Conservation (phyloP, 257 asterid species). For the Salvia rosmarinus region DNA sequence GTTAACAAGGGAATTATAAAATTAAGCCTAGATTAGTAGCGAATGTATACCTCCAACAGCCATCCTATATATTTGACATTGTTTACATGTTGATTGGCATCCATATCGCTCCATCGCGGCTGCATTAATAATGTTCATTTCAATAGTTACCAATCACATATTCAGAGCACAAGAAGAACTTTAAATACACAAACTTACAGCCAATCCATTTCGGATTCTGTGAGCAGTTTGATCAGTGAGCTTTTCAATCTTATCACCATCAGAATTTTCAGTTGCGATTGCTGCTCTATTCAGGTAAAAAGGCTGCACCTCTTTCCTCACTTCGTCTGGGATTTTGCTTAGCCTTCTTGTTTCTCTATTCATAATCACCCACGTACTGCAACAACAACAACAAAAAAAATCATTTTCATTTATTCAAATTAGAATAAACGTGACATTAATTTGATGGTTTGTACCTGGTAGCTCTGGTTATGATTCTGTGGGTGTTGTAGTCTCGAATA, state of each 20-base stretch:
- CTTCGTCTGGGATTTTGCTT: slow-evolving; percentile 78
- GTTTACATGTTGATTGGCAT: slow-evolving; percentile 86
- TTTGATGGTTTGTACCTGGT: slow-evolving; percentile 42
- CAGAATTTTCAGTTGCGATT: slow-evolving; percentile 49
- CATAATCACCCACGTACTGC: slow-evolving; percentile 90
- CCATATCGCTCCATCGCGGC: slow-evolving; percentile 98
- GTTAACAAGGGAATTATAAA: too few relatives aligned
- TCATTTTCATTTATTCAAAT: too few relatives aligned
- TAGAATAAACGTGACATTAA: too few relatives aligned
- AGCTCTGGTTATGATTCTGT: slow-evolving; percentile 69
- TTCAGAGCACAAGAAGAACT: too few relatives aligned
- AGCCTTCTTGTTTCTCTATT: slow-evolving; percentile 86
- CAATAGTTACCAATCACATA: too few relatives aligned
- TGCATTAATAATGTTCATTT: slow-evolving; percentile 17
- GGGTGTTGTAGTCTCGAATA: slow-evolving; percentile 66
- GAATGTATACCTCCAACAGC: slow-evolving; percentile 68
- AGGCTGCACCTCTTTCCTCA: slow-evolving; percentile 67
- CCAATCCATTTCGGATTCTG: slow-evolving; percentile 60
- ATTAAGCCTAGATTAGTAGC: too few relatives aligned
- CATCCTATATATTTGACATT: slow-evolving; percentile 91
- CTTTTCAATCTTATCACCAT: slow-evolving; percentile 62
- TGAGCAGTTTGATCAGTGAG: slow-evolving; percentile 63
- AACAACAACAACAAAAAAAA: too few relatives aligned
- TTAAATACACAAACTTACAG: slow-evolving; percentile 68
- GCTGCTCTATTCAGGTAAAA: slow-evolving; percentile 63